Conservation (phyloP, 2,329 filamentous ascomycete species). For the Elsinoe ampelina region DNA sequence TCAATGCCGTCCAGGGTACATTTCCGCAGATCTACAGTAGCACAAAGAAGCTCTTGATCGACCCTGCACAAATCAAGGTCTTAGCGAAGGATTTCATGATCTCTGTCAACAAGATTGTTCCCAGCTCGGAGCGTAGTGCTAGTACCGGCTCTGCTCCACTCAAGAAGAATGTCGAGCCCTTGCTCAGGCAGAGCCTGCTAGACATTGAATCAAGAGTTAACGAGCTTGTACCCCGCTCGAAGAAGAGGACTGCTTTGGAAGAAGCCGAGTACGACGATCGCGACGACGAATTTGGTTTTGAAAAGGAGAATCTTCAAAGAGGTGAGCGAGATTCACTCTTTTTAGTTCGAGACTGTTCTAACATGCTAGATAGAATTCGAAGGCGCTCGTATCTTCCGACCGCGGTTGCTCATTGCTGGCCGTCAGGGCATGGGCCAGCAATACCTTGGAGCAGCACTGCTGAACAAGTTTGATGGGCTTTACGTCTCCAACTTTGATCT, state of each 20-base stretch:
- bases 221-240: conserved; percentile 73
- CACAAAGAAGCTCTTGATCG: conserved; percentile 79
- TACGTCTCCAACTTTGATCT: conserved; percentile 94
- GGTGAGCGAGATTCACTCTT: conserved; percentile 16
- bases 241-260: conserved; percentile 79
- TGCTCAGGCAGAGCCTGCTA: conserved; percentile 63
- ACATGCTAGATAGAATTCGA: conserved; percentile 51
- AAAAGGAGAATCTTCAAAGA: conserved; percentile 63
- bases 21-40: conserved; percentile 95
- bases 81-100: conserved; percentile 95
- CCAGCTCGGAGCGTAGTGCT: conserved; percentile 84
- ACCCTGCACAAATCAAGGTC: conserved; percentile 73
- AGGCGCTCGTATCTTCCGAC: conserved; percentile 75
- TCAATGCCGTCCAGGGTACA: conserved; percentile 90
- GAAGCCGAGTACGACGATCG: conserved; percentile 90
- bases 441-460: conserved; percentile 73
- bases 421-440: conserved; percentile 83
- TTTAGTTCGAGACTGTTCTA: not conserved
- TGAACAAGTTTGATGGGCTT: conserved; percentile 86
- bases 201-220: conserved; percentile 56
- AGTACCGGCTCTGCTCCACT: conserved; percentile 76
- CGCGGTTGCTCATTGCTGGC: conserved; percentile 76
- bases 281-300: conserved; percentile 74
- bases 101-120: conserved; percentile 90
- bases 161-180: conserved; percentile 68